Evolutionary conservation across 2,329 filamentous ascomycete species (phyloP).

Genomic region (Fusarium denticulatum): DNA sequence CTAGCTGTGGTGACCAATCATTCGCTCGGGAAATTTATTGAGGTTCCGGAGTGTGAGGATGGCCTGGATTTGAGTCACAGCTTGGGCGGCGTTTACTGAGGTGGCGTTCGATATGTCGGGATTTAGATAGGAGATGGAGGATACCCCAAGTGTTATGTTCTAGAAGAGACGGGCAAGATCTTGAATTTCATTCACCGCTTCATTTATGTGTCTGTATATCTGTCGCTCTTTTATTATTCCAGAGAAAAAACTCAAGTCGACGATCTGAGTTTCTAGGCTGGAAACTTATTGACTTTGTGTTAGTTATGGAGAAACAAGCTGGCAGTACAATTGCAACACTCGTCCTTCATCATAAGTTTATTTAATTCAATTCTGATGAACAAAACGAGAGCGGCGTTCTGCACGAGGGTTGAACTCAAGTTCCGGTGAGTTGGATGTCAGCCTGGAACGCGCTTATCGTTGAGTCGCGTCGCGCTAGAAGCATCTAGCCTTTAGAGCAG

Average conservation of each 20-base stretch:
- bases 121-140: not conserved
- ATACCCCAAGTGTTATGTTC: not conserved
- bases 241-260: not conserved
- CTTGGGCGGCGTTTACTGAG: not conserved
- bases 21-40: not conserved
- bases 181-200: not conserved
- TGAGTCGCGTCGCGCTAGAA: not conserved
- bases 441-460: not conserved
- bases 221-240: not conserved
- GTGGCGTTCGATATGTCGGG: not conserved
- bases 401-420: too few relatives aligned
- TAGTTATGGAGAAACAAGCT: too few relatives aligned
- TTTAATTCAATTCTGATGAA: too few relatives aligned
- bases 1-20: not conserved
- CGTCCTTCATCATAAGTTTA: rapidly evolving
- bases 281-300: not conserved
- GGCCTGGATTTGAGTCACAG: not conserved
- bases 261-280: not conserved
- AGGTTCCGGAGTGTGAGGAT: not conserved
- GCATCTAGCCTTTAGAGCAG: not conserved
- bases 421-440: not conserved
- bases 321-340: rapidly evolving
- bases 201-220: not conserved
- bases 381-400: too few relatives aligned
- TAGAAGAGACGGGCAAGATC: not conserved